Conservation (phyloP, 202 grass and related monocot species). For the Panicum hallii region DNA sequence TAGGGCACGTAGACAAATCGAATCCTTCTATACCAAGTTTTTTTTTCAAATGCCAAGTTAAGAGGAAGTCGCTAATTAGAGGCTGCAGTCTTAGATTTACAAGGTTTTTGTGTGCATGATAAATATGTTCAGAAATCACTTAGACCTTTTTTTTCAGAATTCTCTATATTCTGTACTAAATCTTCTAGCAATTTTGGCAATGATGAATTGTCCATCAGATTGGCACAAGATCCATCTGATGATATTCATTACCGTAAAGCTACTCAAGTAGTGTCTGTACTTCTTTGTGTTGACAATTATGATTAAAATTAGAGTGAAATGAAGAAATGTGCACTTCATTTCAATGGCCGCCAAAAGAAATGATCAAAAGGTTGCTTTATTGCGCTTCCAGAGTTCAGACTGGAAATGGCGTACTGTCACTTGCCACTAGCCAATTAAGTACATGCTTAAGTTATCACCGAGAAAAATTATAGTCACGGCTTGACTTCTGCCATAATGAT, state of each 20-base stretch:
- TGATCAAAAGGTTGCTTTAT: conserved; percentile 40
- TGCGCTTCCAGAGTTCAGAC: conserved; percentile 42
- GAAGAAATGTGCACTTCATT: conserved; percentile 40
- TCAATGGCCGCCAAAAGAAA: conserved; percentile 34
- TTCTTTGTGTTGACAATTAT: conserved; percentile 18
- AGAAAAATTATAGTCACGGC: conserved; percentile 9
- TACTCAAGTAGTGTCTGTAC: conserved; percentile 16
- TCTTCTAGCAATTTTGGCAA: not conserved
- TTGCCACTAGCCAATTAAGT: conserved; percentile 9
- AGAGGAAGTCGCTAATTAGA: conserved; percentile 1
- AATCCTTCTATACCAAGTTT: not conserved
- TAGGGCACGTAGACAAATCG: not conserved
- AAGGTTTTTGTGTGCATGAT: not conserved
- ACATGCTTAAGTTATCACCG: not conserved
- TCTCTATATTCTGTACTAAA: not conserved
- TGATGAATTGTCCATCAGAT: not conserved
- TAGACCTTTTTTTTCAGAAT: not conserved
- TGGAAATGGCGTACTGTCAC: not conserved
- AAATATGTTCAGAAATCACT: not conserved
- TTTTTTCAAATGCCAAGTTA: not conserved
- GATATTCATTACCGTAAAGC: conserved; percentile 15
- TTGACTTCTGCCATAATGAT: conserved; percentile 46
- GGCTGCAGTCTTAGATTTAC: not conserved
- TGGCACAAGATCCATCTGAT: conserved; percentile 1
- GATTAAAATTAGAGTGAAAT: conserved; percentile 41